Evolutionary conservation across 2,329 filamentous ascomycete genomes (phyloP).

Genomic region (Chaetomiaceae sp.): DNA sequence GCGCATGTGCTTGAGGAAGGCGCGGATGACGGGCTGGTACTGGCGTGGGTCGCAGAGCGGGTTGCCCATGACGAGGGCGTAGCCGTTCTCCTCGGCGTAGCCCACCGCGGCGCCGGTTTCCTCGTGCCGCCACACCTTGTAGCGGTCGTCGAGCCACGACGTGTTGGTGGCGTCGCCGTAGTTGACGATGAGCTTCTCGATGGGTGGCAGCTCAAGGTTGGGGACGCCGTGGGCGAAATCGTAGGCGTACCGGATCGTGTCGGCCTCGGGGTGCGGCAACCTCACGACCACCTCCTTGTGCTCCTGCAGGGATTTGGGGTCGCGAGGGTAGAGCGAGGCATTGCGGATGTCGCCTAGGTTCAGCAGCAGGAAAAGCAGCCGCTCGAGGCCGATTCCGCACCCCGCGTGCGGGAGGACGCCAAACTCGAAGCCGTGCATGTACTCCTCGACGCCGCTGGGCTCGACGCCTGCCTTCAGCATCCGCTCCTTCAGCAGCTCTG

Average conservation of each 20-base stretch:
- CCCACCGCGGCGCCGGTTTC: constrained; percentile 77
- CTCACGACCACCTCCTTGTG: constrained; percentile 45
- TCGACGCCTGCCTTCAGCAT: constrained; percentile 74
- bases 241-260: constrained; percentile 64
- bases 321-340: constrained; percentile 80
- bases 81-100: constrained; percentile 64
- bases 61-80: constrained; percentile 71
- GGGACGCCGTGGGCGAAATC: constrained; percentile 30
- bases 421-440: constrained; percentile 82
- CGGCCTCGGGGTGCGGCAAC: constrained; percentile 82
- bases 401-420: constrained; percentile 86
- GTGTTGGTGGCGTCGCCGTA: constrained; percentile 94
- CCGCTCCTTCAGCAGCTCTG: constrained; percentile 66
- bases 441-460: constrained; percentile 82
- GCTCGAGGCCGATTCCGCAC: constrained; percentile 84
- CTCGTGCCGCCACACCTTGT: constrained; percentile 79
- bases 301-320: constrained; percentile 79
- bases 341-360: constrained; percentile 86
- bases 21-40: constrained; percentile 66
- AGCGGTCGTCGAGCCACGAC: constrained; percentile 86
- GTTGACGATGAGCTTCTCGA: constrained; percentile 89
- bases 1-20: constrained; percentile 68
- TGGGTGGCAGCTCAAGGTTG: constrained; percentile 59
- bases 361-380: constrained; percentile 79
- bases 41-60: constrained; percentile 79